Percentiles rank a stretch among this genome's conserved stretches.
Evolutionary conservation across 257 asterid species (phyloP).

Genomic region (Scutellaria barbata): DNA sequence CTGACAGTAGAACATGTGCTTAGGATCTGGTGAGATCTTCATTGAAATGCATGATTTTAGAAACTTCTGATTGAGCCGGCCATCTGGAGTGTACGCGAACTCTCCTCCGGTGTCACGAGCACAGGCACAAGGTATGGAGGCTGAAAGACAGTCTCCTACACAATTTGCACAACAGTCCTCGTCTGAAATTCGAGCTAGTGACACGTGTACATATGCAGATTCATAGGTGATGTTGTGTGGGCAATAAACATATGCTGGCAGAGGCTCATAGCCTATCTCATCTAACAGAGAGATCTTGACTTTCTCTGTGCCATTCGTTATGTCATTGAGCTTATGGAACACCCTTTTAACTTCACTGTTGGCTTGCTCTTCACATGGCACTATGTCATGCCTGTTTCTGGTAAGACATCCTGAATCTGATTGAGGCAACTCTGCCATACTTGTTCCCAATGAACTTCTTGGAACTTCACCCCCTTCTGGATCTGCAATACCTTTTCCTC

Average conservation of each 20-base stretch:
- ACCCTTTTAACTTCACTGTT: conserved; percentile 27
- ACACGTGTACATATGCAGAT: conserved; percentile 57
- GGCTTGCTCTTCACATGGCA: conserved; percentile 25
- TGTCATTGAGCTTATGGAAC: conserved; percentile 40
- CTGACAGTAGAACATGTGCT: conserved; percentile 50
- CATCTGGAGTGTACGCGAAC: conserved; percentile 68
- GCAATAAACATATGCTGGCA: conserved; percentile 52
- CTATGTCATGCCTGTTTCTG: conserved; percentile 18
- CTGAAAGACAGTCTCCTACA: conserved; percentile 63
- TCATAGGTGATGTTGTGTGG: conserved; percentile 53
- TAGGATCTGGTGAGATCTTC: conserved; percentile 47
- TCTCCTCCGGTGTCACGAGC: conserved; percentile 84
- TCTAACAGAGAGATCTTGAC: conserved; percentile 59
- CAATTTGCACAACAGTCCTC: conserved; percentile 73
- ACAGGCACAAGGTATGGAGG: conserved; percentile 72
- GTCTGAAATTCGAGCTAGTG: conserved; percentile 73
- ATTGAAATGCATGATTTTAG: conserved; percentile 50
- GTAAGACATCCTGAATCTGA: conserved; percentile 25
- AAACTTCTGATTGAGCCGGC: conserved; percentile 58
- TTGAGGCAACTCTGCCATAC: conserved; percentile 29
- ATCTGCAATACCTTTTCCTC: conserved; percentile 4
- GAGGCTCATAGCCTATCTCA: conserved; percentile 51
- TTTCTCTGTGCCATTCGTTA: conserved; percentile 64
- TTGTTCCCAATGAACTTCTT: conserved; percentile 12
- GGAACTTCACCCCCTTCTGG: conserved; percentile 33